Evolutionary conservation across 306 rosid genomes (phyloP), one percentile per base, ranked within the genome.

Genomic region (Vigna unguiculata): DNA sequence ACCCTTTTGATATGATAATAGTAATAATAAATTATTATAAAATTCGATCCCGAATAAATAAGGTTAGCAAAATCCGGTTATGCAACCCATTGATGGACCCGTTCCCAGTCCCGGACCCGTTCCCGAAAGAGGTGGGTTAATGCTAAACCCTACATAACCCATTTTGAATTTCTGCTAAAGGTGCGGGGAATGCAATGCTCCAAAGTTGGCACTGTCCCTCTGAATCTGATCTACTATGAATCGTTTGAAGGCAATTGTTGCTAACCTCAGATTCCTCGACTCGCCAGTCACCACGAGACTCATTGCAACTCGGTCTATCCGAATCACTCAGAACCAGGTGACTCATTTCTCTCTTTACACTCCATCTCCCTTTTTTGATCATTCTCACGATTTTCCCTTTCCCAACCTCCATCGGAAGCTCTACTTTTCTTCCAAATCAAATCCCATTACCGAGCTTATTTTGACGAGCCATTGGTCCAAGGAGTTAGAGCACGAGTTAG

Each of bases 381-480:
- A 45, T 25, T 66, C 78, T 54, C 62, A 6, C 28, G 4, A 48
- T 63, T 76, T 66, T n/a, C 83, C 9, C 48, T 43, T 43, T 57
- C 46, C 74, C 28, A 36, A 2, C 38, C 69, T 75, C 81, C 77
- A 65, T 58, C 96, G 76, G 14, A 81, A 67, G 52, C 61, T 38
- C 14, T 69, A 65, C 46, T 85, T 85, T 57, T 92, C 98, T 11
- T 85, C 95, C 4, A 88, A 88, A 40, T 91, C 95, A 19, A 70
- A 69, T 77, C 84, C 95, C 72, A 78, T 85, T 45, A 57, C 83
- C 21, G 87, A 90, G 19, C 89, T 90, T 73, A 62, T 90, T 75
- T 36, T 78, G 53, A 63, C 88, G 69, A 80, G 82, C 48, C 81
- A 86, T 58, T 94, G 98, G 97, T 94, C 98, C 28, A 70, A 86